A percentile compares a stretch with the other conserved stretches of the same genome.
Evolutionary conservation across 805 yeast species (phyloP).

Genomic region (Naumovozyma baii): DNA sequence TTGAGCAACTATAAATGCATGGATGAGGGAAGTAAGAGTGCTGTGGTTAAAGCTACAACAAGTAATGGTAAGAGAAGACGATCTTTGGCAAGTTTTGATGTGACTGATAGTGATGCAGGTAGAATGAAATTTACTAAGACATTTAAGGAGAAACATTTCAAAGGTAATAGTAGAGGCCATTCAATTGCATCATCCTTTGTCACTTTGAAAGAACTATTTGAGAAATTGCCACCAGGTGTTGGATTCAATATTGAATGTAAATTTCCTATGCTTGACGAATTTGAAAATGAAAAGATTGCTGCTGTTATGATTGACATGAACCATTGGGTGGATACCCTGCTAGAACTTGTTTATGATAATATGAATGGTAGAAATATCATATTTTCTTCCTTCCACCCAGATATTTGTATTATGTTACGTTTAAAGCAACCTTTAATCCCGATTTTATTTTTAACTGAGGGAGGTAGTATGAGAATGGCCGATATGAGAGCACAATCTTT

Average conservation of each 20-base stretch:
- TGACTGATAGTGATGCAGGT: constrained; percentile 26
- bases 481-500: constrained; percentile 80
- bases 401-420: constrained; percentile 73
- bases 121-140: constrained; percentile 84
- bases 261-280: constrained; percentile 92
- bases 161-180: constrained; percentile 85
- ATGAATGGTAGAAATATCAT: constrained; percentile 75
- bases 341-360: constrained; percentile 69
- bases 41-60: not conserved
- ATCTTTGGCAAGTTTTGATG: not conserved
- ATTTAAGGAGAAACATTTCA: constrained; percentile 74
- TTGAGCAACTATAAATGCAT: constrained; percentile 29
- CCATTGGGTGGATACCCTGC: constrained; percentile 78
- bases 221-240: constrained; percentile 67
- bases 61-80: not conserved
- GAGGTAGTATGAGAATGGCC: constrained; percentile 79
- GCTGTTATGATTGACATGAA: constrained; percentile 75
- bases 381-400: constrained; percentile 92
- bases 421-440: constrained; percentile 92
- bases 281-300: constrained; percentile 81
- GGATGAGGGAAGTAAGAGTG: not conserved
- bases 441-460: constrained; percentile 78
- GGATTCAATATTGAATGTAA: constrained; percentile 94
- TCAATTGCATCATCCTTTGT: constrained; percentile 89
- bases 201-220: constrained; percentile 74